Percentiles rank a stretch among this genome's conserved stretches.
Evolutionary conservation across 768 basidiomycete genomes (phyloP).

Genomic region (Pleurotus tuoliensis): DNA sequence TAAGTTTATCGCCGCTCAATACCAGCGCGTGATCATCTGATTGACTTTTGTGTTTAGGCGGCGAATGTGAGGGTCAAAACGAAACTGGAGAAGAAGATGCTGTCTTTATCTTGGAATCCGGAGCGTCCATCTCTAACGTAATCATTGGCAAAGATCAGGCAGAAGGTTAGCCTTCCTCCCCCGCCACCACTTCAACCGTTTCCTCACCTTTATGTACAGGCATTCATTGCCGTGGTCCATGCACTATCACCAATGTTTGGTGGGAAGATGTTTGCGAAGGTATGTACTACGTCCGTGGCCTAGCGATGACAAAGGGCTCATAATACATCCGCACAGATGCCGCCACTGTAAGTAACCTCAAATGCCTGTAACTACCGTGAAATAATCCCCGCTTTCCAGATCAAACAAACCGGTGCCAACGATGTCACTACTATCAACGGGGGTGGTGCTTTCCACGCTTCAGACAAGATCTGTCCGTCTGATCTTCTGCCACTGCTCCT

Average conservation of each 20-base stretch:
- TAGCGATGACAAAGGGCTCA: background rate
- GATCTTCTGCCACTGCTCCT: background rate
- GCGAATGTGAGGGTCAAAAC: slow-evolving; percentile 20
- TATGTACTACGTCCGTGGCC: background rate
- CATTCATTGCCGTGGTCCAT: slow-evolving; percentile 25
- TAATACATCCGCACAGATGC: slow-evolving; percentile 12
- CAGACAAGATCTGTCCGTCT: slow-evolving; percentile 18
- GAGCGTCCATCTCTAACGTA: slow-evolving; percentile 25
- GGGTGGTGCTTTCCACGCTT: slow-evolving; percentile 22
- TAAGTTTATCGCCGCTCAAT: slow-evolving; percentile 8
- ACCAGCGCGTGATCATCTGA: background rate
- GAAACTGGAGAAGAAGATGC: slow-evolving; percentile 26
- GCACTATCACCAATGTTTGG: slow-evolving; percentile 26
- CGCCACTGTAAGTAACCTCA: slow-evolving; percentile 13
- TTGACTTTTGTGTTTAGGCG: slow-evolving; percentile 12
- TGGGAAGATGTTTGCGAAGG: slow-evolving; percentile 29
- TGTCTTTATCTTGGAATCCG: slow-evolving; percentile 23
- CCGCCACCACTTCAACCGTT: background rate
- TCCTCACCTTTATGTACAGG: slow-evolving; percentile 7
- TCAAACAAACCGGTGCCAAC: slow-evolving; percentile 23
- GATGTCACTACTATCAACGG: slow-evolving; percentile 24
- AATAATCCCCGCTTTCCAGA: slow-evolving; percentile 8
- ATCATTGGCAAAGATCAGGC: slow-evolving; percentile 25
- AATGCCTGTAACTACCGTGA: background rate
- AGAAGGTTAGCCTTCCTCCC: slow-evolving; percentile 13